Evolutionary conservation across 805 yeast genomes (phyloP), one percentile per base, ranked within the genome.

Genomic region (Hanseniaspora taiwanica): DNA sequence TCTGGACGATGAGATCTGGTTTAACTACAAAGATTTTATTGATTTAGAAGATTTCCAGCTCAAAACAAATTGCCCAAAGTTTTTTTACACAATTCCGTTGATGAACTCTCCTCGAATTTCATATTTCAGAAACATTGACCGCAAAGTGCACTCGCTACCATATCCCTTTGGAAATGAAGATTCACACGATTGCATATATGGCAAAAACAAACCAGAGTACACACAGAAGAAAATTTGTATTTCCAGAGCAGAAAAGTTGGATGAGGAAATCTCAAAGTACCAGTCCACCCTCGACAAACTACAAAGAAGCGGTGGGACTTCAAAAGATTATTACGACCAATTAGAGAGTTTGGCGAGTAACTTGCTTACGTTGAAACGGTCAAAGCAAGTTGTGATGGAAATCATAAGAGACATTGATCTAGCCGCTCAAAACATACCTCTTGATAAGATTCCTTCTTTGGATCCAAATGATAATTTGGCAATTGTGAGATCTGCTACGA

Each of bases 1-100:
- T n/a, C n/a, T n/a, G n/a, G 40, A 42, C 17, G 27, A 24, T 4
- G 23, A 27, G n/a, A n/a, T 21, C 9, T 86, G 96, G 96, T 64
- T 74, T 37, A 93, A 85, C 51, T 59, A 65, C 18, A 80, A 81
- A 42, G 96, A 86, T 54, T 86, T 72, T 48, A 62, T 72, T 9
- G 96, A 86, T 48, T 52, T 85, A 34, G 82, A 80, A 44, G 61
- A 67, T 37, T 54, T 65, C 9, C 67, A 71, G 62, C 4, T 62
- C 52, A 44, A 63, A 47, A 38, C 48, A 63, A 27, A 77, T 76
- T 1, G 27, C 51, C 1, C 58, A 58, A 21, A n/a, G n/a, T n/a
- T n/a, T n/a, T 58, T 74, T 12, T 60, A 60, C 35, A 60, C 71
- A 1, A 46, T 64, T 6, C 78, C 78, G 1, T 63, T 74, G 29